Percentiles rank a stretch among this genome's conserved stretches.
Evolutionary conservation across 2,329 filamentous ascomycete species (phyloP).

Genomic region (Neofusicoccum kwambonambiense): DNA sequence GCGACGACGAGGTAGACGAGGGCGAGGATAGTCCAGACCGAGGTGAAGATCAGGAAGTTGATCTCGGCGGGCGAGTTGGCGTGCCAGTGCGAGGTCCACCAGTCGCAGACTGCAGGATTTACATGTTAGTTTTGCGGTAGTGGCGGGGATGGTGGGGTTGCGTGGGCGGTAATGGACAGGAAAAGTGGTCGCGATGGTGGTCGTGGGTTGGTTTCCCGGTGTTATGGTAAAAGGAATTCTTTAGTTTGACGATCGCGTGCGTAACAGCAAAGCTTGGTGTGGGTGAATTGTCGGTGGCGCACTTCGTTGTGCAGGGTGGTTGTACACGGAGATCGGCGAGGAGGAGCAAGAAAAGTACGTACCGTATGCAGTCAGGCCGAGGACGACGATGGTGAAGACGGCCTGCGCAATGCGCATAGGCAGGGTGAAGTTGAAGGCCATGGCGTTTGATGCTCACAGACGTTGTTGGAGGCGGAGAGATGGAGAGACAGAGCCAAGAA

Average conservation of each 20-base stretch:
- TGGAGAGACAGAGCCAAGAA: too few species aligned
- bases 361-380: constrained; percentile 75
- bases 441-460: constrained; percentile 26
- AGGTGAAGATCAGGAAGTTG: constrained; percentile 78
- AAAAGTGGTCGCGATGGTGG: too few species aligned
- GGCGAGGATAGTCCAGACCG: constrained; percentile 68
- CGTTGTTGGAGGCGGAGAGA: too few species aligned
- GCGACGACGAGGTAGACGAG: constrained; percentile 69
- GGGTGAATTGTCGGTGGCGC: constrained; percentile 14
- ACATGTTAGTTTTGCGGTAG: neutral
- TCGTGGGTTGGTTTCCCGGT: too few species aligned
- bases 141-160: too few species aligned
- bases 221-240: too few species aligned
- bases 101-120: constrained; percentile 52
- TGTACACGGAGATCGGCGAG: neutral
- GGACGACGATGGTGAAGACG: constrained; percentile 69
- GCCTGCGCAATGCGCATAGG: constrained; percentile 67
- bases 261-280: too few species aligned
- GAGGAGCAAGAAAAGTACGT: constrained; percentile 32
- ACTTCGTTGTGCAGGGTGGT: neutral
- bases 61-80: constrained; percentile 56
- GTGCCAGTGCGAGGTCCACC: constrained; percentile 53
- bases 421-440: constrained; percentile 57
- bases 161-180: too few species aligned
- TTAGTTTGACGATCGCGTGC: too few species aligned